Evolutionary conservation across 2,329 filamentous ascomycete genomes (phyloP).

Genomic region (Diaporthe capsici): DNA sequence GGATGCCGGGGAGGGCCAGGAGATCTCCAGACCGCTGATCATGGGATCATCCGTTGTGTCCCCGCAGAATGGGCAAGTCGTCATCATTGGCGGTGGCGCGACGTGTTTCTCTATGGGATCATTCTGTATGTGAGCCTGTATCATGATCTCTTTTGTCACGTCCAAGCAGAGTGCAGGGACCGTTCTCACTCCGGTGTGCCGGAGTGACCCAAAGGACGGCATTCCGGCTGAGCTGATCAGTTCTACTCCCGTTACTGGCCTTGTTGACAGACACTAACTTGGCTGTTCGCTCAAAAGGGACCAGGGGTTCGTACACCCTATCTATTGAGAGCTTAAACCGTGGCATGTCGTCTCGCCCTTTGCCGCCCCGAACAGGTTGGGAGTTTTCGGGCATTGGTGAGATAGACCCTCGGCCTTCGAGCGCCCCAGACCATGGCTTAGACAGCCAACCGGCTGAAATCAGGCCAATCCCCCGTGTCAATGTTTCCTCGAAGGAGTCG

Average conservation of each 20-base stretch:
- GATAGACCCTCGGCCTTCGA: constrained; percentile 7
- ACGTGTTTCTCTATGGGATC: constrained; percentile 94
- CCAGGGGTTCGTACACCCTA: constrained; percentile 69
- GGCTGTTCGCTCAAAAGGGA: constrained; percentile 56
- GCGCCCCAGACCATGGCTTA: constrained; percentile 47
- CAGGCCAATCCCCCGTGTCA: constrained; percentile 64
- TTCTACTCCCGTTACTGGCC: not conserved
- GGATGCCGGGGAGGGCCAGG: constrained; percentile 5
- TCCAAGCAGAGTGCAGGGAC: not conserved
- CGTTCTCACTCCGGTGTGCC: not conserved
- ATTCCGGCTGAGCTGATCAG: not conserved
- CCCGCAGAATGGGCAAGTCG: constrained; percentile 62
- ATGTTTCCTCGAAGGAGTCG: constrained; percentile 64
- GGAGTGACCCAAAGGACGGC: not conserved
- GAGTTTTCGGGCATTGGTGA: constrained; percentile 37
- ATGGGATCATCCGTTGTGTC: constrained; percentile 74
- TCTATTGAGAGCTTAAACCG: constrained; percentile 3
- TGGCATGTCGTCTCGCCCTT: not conserved
- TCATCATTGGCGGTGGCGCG: constrained; percentile 84
- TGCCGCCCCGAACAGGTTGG: constrained; percentile 12
- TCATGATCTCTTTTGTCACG: not conserved
- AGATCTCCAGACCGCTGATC: constrained; percentile 71
- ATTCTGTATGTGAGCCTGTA: constrained; percentile 64
- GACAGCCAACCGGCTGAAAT: constrained; percentile 40
- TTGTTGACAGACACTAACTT: not conserved